A percentile compares a stretch with the other conserved stretches of the same genome.
Evolutionary conservation across 306 rosid species (phyloP).

Genomic region (Fragaria vesca): DNA sequence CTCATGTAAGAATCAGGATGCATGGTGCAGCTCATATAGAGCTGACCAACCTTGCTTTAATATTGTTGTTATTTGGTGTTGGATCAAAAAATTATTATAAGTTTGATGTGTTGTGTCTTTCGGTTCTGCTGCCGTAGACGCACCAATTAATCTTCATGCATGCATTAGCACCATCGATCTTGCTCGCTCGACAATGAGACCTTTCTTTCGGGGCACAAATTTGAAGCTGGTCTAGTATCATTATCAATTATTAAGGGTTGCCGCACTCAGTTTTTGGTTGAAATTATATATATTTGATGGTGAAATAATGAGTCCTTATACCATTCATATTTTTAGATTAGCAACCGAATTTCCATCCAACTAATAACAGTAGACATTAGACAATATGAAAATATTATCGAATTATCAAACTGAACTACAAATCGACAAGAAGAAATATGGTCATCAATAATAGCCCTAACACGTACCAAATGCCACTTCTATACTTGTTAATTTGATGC

Average conservation of each 20-base stretch:
- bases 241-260: neutral
- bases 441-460: neutral
- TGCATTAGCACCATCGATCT: slow-evolving; percentile 3
- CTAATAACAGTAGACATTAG: neutral
- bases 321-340: neutral
- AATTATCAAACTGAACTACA: neutral
- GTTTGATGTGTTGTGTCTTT: neutral
- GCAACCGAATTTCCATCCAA: neutral
- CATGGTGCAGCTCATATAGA: neutral
- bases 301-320: neutral
- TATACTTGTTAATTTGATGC: slow-evolving; percentile 1
- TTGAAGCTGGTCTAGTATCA: slow-evolving; percentile 1
- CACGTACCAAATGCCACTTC: neutral
- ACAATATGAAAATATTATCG: neutral
- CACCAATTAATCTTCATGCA: neutral
- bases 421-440: neutral
- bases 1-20: neutral
- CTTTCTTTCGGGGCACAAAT: neutral
- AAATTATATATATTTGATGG: neutral
- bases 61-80: neutral
- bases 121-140: slow-evolving; percentile 5
- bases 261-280: neutral
- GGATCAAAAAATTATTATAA: neutral
- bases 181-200: slow-evolving; percentile 1
- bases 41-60: neutral